Evolutionary conservation across 177 flowering plant genomes (phyloP), one percentile per base, ranked within the genome.

Genomic region (Vitis hybrid): DNA sequence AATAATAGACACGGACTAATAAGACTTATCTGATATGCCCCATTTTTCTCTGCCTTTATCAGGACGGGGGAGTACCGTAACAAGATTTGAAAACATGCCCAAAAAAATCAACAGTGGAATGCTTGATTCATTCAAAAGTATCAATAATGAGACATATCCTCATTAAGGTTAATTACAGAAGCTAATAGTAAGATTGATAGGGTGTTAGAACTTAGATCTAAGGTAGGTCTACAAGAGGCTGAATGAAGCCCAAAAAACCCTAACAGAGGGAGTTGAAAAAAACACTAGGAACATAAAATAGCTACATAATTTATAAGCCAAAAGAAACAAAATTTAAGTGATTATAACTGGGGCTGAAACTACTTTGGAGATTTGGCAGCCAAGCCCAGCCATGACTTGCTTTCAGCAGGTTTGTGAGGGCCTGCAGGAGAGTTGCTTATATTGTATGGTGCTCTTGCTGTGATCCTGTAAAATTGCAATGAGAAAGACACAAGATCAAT

Each of bases 351-450:
- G 46, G 46, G 67, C 35, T 65, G 68, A 16, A 71, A 50, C 71
- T 71, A 75, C 60, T 55, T 68, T 11, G 75, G 46, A 10, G 82
- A 21, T 15, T 78, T 77, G 8, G 91, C 65, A 54, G 81, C 79
- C 74, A 91, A 55, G 30, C 82, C 89, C 18, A 91, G 87, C 96
- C 93, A 91, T 6, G 76, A 15, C 72, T 77, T 79, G 81, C 70
- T 73, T 12, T 80, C 84, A 8, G 27, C 67, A 14, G 77, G 70
- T 71, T 76, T 73, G 1, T 78, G 35, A 15, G 77, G 66, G 49
- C 76, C 52, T 6, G 66, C n/a, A 2, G 58, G 52, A 2, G 71
- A 60, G 51, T 24, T 48, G 74, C 61, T 65, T 1, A 58, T 64
- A 56, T 70, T 80, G 67, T 89, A 91, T 13, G 93, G 93, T 65